phyloP scores from a whole-genome alignment of 2,329 filamentous ascomycete species.

The Sordariomycetes sp. region DNA sequence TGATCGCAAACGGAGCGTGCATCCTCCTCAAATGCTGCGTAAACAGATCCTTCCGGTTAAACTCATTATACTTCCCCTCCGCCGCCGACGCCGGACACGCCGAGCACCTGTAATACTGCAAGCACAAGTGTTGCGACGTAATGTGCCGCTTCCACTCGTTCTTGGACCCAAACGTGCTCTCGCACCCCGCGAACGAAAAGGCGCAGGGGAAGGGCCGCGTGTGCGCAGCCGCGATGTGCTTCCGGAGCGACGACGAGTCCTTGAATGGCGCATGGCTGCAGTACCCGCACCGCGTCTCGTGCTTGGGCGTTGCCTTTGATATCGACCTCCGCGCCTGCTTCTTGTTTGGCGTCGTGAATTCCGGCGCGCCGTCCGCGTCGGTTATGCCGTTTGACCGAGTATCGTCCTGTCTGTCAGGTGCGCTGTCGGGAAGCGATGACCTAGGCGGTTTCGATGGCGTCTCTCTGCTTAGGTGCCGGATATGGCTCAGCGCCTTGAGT shows the following conservation, averaged over 20 bases:
- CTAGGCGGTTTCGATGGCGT: constrained; percentile 8
- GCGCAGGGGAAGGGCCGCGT: constrained; percentile 72
- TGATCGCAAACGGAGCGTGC: constrained; percentile 63
- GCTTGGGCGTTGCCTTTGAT: constrained; percentile 33
- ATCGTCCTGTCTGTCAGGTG: constrained; percentile 17
- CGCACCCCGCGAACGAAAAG: constrained; percentile 73
- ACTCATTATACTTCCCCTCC: constrained; percentile 52
- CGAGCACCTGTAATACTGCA: constrained; percentile 52
- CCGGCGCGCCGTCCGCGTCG: neutral
- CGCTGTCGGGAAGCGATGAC: constrained; percentile 22
- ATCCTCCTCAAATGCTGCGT: constrained; percentile 89
- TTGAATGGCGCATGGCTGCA: constrained; percentile 55
- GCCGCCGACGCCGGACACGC: constrained; percentile 38
- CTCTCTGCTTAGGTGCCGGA: constrained; percentile 38
- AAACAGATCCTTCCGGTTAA: constrained; percentile 93
- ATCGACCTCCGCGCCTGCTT: constrained; percentile 26
- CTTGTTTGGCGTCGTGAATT: constrained; percentile 10
- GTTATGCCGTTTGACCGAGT: neutral
- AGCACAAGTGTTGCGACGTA: constrained; percentile 71
- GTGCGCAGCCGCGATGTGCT: constrained; percentile 55
- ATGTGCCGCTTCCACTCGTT: constrained; percentile 98
- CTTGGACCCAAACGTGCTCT: constrained; percentile 76
- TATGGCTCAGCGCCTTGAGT: constrained; percentile 51
- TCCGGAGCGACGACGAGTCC: constrained; percentile 50
- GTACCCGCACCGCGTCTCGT: constrained; percentile 46